A percentile compares a stretch with the other conserved stretches of the same genome.
These are phyloP conservation scores for Sporopachydermia lactativora DNA, from an alignment of 805 yeast species.

Conservation along the genomic window DNA sequence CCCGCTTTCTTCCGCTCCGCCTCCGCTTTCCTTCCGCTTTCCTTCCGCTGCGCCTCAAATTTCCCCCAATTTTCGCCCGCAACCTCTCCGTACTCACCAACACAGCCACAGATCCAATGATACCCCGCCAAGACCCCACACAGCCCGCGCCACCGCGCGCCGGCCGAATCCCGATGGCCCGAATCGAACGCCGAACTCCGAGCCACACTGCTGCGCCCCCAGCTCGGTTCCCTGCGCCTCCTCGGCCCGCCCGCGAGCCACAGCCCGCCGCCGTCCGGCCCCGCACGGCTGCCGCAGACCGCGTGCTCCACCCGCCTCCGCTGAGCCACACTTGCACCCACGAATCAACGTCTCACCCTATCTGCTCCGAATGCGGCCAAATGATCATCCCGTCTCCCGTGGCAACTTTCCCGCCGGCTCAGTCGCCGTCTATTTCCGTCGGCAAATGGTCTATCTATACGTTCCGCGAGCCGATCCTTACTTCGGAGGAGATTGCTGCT, in stretches of 20 bases:
- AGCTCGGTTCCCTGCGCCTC: constrained; percentile 16
- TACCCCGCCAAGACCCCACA: not conserved
- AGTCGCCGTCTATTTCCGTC: constrained; percentile 55
- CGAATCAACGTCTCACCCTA: constrained; percentile 12
- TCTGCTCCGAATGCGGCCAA: constrained; percentile 55
- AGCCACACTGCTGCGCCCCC: not conserved
- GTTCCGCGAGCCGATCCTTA: constrained; percentile 61
- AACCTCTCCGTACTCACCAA: too few species aligned
- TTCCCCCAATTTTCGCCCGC: too few species aligned
- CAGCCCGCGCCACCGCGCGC: not conserved
- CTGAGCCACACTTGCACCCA: constrained; percentile 21
- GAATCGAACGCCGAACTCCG: not conserved
- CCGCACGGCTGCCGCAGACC: constrained; percentile 11
- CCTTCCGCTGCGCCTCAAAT: too few species aligned
- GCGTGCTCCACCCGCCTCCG: constrained; percentile 10
- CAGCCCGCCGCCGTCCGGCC: constrained; percentile 13
- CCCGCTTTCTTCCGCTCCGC: too few species aligned
- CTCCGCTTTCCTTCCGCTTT: too few species aligned
- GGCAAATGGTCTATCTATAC: constrained; percentile 69
- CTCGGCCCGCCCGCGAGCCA: constrained; percentile 2
- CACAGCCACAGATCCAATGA: too few species aligned
- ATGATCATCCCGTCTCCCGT: constrained; percentile 71
- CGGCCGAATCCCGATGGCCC: not conserved
- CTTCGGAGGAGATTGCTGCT: constrained; percentile 55
- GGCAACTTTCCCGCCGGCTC: constrained; percentile 46